Conservation (phyloP, 1,284 basidiomycete genomes). For the Ustilago vetiveriae region DNA sequence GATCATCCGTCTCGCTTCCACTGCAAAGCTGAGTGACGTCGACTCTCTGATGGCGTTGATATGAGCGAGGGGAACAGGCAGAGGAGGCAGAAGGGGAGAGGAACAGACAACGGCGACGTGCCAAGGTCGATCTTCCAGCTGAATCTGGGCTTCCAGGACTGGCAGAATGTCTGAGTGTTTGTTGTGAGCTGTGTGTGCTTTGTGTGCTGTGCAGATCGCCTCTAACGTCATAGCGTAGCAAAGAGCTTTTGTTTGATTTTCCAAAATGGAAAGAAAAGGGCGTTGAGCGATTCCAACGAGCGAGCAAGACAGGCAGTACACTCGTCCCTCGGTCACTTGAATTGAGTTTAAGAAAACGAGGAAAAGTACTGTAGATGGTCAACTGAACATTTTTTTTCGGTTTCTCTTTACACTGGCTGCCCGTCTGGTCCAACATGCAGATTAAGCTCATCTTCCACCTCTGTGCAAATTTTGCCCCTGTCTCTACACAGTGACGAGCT, state of each 20-base stretch:
- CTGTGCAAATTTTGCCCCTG: too few relatives aligned
- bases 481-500: too few relatives aligned
- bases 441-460: neutral
- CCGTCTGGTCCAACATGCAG: neutral
- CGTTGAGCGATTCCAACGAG: neutral
- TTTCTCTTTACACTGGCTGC: neutral
- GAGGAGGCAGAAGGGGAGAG: neutral
- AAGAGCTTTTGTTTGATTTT: neutral
- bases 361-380: neutral
- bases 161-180: slow-evolving; percentile 11
- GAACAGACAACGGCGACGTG: neutral
- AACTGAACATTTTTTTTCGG: neutral
- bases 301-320: neutral
- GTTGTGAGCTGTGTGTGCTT: neutral
- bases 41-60: too few relatives aligned
- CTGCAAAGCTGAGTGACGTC: slow-evolving; percentile 5
- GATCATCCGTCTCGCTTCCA: slow-evolving; percentile 1
- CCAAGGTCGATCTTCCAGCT: slow-evolving; percentile 4
- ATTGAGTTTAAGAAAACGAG: too few relatives aligned
- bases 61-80: too few relatives aligned
- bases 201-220: slow-evolving; percentile 1
- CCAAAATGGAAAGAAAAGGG: too few relatives aligned
- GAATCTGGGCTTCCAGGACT: neutral
- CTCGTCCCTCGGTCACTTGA: too few relatives aligned
- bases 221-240: slow-evolving; percentile 8